Base-by-base conservation (phyloP, 192 early-diverging fungal species). In the Rhizophagus clarus region DNA sequence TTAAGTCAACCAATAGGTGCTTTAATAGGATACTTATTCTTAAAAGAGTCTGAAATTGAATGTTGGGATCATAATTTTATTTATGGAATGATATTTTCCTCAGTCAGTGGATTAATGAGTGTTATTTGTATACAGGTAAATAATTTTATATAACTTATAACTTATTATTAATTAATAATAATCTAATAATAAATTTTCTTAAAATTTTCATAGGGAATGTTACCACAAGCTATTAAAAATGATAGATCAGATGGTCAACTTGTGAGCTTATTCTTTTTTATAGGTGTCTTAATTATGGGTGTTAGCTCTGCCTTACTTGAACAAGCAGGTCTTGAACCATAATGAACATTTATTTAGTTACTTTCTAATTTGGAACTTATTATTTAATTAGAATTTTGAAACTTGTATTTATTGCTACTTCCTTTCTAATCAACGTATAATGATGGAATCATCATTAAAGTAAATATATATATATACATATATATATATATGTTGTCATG, bases 1-100 rank as follows among this genome's bases (percentile, higher is more conserved):
- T 71, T 89, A 14, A 88, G 88, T 24, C 89, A 90, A 61, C 88
- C 88, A 0, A 26, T 90, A 10, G 89, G 89, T 6, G 89, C 88
- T 14, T 74, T 88, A 0, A 24, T 90, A 63, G 89, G 89, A 2
- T 82, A 85, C 47, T 81, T 87, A 12, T 79, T 85, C 4, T 32
- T 90, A 11, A 56, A 63, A 40, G 37, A 76, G 37, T 61, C 51
- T 1, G 9, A 40, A 7, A 3, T 45, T n/a, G n/a, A 4, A 24
- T 45, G 56, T 76, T 76, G 74, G 74, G 61, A 76, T 76, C 37
- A 61, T 26, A 64, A 76, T 26, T 56, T 61, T 26, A 40, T 76
- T 40, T 76, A 76, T 64, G 61, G 74, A 20, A 37, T 24, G 20
- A 40, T 76, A 28, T 76, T 76, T 64, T 34, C 61, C 7, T 15